phyloP scores from a whole-genome alignment of 805 yeast species.

The Starmera dryadoides region DNA sequence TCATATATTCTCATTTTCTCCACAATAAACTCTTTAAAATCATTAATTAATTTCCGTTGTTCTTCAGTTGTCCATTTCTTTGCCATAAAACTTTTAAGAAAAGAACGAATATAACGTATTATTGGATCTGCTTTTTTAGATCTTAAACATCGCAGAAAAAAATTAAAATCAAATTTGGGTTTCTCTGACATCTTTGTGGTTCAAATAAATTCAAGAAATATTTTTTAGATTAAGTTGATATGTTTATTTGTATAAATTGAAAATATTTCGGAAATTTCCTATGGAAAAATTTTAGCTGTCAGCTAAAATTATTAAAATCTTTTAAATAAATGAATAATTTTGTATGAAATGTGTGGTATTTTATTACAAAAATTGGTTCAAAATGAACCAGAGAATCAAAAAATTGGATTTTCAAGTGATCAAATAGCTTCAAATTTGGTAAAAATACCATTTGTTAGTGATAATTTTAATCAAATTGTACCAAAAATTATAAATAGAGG shows the following conservation, averaged over 20 bases:
- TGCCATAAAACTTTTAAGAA: slow-evolving; percentile 58
- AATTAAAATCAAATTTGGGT: slow-evolving; percentile 68
- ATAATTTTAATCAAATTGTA: background rate
- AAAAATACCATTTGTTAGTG: background rate
- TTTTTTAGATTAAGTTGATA: too few relatives aligned
- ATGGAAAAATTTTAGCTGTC: too few relatives aligned
- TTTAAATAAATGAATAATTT: too few relatives aligned
- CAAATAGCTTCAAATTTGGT: background rate
- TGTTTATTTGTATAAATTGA: too few relatives aligned
- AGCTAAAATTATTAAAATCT: too few relatives aligned
- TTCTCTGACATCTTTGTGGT: background rate
- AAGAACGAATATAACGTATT: slow-evolving; percentile 79
- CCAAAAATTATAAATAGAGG: slow-evolving; percentile 54
- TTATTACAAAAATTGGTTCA: background rate
- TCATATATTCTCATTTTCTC: slow-evolving; percentile 53
- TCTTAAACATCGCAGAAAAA: slow-evolving; percentile 64
- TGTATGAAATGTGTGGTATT: background rate
- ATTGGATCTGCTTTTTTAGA: slow-evolving; percentile 80
- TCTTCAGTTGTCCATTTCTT: slow-evolving; percentile 69
- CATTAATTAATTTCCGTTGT: slow-evolving; percentile 67
- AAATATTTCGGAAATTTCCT: too few relatives aligned
- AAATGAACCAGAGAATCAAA: background rate
- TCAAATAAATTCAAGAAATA: too few relatives aligned
- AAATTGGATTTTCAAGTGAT: background rate
- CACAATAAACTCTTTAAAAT: slow-evolving; percentile 68